phyloP scores from a whole-genome alignment of 1,284 basidiomycete genomes.

The Garcileccinum viscosum region DNA sequence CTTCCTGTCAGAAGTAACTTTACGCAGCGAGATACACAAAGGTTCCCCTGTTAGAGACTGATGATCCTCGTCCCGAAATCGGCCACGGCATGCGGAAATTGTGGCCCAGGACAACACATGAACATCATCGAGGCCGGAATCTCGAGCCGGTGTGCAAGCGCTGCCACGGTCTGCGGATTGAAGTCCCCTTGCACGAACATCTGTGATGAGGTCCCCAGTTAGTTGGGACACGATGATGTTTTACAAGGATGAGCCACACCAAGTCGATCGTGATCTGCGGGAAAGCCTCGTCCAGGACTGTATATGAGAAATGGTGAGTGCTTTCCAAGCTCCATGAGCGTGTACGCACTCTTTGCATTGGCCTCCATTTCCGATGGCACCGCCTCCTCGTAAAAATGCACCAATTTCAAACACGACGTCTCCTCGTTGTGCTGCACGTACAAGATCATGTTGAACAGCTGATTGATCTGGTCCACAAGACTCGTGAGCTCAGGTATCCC shows the following conservation, averaged over 20 bases:
- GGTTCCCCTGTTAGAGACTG: constrained; percentile 25
- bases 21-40: too few relatives aligned
- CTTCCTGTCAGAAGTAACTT: too few relatives aligned
- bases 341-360: constrained; percentile 59
- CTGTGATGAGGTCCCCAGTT: constrained; percentile 37
- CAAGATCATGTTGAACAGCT: constrained; percentile 64
- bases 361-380: constrained; percentile 67
- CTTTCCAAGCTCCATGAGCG: background rate
- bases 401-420: constrained; percentile 68
- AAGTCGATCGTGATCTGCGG: constrained; percentile 65
- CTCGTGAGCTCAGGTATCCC: background rate
- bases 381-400: constrained; percentile 62
- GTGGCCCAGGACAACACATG: constrained; percentile 39
- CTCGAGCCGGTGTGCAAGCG: constrained; percentile 33
- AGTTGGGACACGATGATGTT: background rate
- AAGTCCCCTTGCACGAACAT: constrained; percentile 56
- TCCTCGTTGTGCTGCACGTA: constrained; percentile 73
- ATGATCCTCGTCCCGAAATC: constrained; percentile 39
- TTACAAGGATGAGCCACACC: constrained; percentile 40
- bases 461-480: constrained; percentile 56
- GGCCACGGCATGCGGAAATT: constrained; percentile 32
- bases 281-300: constrained; percentile 67
- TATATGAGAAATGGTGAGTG: constrained; percentile 6
- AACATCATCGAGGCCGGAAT: constrained; percentile 42
- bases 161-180: constrained; percentile 39